Evolutionary conservation across 1,284 basidiomycete genomes (phyloP).

Genomic region (Inonotus hispidus): DNA sequence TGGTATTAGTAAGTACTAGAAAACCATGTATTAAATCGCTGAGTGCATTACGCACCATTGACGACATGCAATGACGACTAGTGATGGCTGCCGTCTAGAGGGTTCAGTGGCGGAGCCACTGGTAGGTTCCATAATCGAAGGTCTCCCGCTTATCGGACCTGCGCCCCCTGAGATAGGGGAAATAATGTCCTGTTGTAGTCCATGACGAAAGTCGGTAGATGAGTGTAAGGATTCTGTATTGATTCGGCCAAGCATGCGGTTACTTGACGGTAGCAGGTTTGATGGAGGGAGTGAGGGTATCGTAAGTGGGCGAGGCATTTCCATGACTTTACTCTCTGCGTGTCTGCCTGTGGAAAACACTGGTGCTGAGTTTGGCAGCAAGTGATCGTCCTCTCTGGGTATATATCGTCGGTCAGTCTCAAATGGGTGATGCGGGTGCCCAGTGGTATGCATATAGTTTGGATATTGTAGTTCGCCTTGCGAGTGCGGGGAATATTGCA

Average conservation of each 20-base stretch:
- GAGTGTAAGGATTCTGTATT: conserved; percentile 1
- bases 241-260: conserved; percentile 2
- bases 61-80: conserved; percentile 63
- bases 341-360: conserved; percentile 6
- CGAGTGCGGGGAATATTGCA: background rate
- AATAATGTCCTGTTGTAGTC: conserved; percentile 3
- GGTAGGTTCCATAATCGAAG: conserved; percentile 9
- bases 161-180: conserved; percentile 19
- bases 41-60: conserved; percentile 45
- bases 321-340: conserved; percentile 6
- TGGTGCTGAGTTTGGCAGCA: background rate
- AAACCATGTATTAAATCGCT: conserved; percentile 25
- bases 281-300: conserved; percentile 16
- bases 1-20: conserved; percentile 6
- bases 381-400: background rate
- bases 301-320: conserved; percentile 14
- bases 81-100: conserved; percentile 55
- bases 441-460: background rate
- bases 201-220: background rate
- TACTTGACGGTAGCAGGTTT: conserved; percentile 1
- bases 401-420: conserved; percentile 14
- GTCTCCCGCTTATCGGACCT: conserved; percentile 24
- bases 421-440: conserved; percentile 4
- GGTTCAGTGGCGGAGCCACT: conserved; percentile 21
- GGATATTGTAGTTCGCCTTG: conserved; percentile 2